Evolutionary conservation across 345 rosid species (phyloP).

Genomic region (Arabis alpina): DNA sequence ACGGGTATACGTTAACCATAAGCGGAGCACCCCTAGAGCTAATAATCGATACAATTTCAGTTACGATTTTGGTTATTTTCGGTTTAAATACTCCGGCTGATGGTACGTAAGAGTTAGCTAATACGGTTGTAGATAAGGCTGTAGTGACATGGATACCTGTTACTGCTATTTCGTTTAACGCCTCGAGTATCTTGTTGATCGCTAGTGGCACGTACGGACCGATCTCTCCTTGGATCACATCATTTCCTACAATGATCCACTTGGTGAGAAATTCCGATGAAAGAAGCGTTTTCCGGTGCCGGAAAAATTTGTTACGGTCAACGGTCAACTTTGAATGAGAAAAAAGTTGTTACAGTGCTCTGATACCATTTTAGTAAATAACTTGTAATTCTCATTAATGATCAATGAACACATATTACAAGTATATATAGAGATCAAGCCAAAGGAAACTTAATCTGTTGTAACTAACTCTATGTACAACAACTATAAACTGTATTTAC

Average conservation of each 20-base stretch:
- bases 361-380: no score
- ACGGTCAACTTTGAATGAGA: no score
- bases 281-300: no score
- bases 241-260: slow-evolving; percentile 44
- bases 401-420: no score
- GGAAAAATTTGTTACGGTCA: no score
- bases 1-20: slow-evolving; percentile 49
- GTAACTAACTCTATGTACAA: no score
- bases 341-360: no score
- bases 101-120: slow-evolving; percentile 44
- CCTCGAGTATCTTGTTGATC: slow-evolving; percentile 28
- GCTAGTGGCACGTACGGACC: slow-evolving; percentile 19
- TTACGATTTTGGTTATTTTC: background rate
- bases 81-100: slow-evolving; percentile 34
- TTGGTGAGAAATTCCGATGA: no score
- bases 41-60: slow-evolving; percentile 24
- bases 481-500: no score
- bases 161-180: slow-evolving; percentile 1
- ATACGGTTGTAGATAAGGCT: background rate
- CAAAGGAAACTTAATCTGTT: no score
- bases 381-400: no score
- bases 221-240: slow-evolving; percentile 33
- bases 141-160: slow-evolving; percentile 31
- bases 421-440: no score
- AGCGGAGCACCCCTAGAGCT: slow-evolving; percentile 25